Conservation (phyloP, 257 asterid genomes). For the Ophiorrhiza pumila region DNA sequence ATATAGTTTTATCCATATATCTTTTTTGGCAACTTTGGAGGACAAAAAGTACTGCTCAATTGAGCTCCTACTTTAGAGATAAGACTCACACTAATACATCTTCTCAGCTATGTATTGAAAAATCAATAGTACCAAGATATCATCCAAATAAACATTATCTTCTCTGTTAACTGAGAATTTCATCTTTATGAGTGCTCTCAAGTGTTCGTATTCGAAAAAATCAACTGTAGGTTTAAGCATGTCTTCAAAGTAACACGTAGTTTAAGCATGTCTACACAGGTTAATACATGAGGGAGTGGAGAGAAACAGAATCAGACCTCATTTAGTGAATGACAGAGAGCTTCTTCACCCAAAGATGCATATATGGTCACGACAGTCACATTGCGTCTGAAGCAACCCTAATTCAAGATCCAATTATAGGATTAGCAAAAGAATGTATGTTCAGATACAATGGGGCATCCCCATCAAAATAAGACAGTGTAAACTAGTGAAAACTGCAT, state of each 20-base stretch:
- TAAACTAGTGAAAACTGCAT: not conserved
- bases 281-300: not conserved
- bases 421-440: not conserved
- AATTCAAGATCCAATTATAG: constrained; percentile 25
- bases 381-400: constrained; percentile 97
- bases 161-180: not conserved
- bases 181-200: not conserved
- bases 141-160: not conserved
- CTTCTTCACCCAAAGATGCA: constrained; percentile 97
- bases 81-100: not conserved
- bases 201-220: not conserved
- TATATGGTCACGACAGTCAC: constrained; percentile 93
- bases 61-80: not conserved
- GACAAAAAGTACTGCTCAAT: not conserved
- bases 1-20: not conserved
- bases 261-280: too few species aligned
- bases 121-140: not conserved
- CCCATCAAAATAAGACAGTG: constrained; percentile 1
- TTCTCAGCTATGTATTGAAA: not conserved
- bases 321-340: constrained; percentile 86
- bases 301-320: constrained; percentile 54
- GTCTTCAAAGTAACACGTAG: not conserved
- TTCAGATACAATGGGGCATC: not conserved
- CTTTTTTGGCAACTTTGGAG: not conserved
- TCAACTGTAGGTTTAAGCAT: not conserved